These are phyloP conservation scores for Haematococcus lacustris DNA, from an alignment of 139 green algal genomes.

Conservation along the genomic window DNA sequence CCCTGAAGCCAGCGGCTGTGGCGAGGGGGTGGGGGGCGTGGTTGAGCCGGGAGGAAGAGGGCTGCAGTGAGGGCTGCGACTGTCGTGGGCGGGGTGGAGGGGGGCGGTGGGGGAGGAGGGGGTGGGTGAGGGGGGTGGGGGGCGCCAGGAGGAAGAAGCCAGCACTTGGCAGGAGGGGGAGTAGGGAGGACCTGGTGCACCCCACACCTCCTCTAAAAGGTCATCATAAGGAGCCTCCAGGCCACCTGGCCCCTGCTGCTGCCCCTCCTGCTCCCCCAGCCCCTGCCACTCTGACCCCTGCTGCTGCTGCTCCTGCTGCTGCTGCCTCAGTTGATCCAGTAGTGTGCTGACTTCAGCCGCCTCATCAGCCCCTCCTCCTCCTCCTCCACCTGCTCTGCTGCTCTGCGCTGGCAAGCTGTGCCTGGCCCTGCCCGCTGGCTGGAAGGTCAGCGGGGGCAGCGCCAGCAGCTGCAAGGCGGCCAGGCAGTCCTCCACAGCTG, in stretches of 20 bases:
- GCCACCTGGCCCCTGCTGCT: too few species aligned
- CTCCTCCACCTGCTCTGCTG: not conserved
- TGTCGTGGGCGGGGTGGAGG: not conserved
- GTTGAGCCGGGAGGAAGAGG: not conserved
- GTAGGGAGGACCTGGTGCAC: too few species aligned
- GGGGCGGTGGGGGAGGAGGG: too few species aligned
- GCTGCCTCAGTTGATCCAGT: not conserved
- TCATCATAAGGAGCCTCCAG: too few species aligned
- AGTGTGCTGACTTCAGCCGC: not conserved
- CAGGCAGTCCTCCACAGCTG: conserved; percentile 3
- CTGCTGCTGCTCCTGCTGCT: not conserved
- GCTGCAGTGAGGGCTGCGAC: not conserved
- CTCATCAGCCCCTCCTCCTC: not conserved
- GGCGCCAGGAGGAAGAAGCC: too few species aligned
- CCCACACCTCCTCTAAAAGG: too few species aligned
- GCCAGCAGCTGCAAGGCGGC: not conserved
- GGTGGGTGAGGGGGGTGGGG: not conserved
- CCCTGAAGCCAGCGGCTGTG: not conserved
- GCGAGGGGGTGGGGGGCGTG: not conserved
- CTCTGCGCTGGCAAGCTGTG: not conserved
- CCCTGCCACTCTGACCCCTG: too few species aligned
- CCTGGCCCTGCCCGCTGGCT: too few species aligned
- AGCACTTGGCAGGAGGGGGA: too few species aligned
- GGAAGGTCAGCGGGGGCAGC: too few species aligned
- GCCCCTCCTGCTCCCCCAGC: too few species aligned